phyloP scores from a whole-genome alignment of 2,329 filamentous ascomycete species.

The Epichloe sp. region DNA sequence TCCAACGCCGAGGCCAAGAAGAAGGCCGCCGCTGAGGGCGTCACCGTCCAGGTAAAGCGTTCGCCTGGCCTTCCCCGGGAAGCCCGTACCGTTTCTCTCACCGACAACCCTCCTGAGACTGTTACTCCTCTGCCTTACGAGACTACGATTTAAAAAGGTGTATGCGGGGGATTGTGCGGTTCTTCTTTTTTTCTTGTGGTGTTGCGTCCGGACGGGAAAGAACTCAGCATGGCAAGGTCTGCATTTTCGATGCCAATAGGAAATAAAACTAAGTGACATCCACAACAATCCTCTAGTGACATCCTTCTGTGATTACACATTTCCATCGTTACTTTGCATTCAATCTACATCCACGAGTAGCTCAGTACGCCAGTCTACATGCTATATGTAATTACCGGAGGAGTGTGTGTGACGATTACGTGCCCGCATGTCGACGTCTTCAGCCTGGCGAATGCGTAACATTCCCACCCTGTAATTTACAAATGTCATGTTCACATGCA shows the following conservation, averaged over 20 bases:
- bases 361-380: neutral
- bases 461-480: too few relatives aligned
- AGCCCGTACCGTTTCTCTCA: conserved; percentile 64
- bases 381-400: neutral
- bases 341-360: neutral
- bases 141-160: conserved; percentile 74
- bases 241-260: conserved; percentile 29
- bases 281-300: neutral
- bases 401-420: too few relatives aligned
- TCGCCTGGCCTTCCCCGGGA: conserved; percentile 68
- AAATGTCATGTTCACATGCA: neutral
- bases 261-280: conserved; percentile 25
- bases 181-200: conserved; percentile 28
- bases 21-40: conserved; percentile 82
- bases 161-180: conserved; percentile 9
- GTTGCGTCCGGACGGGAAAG: conserved; percentile 30
- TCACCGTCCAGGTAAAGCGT: conserved; percentile 85
- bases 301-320: neutral
- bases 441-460: too few relatives aligned
- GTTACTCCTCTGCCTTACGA: conserved; percentile 89
- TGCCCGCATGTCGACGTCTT: too few relatives aligned
- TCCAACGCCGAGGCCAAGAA: conserved; percentile 84
- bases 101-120: conserved; percentile 81
- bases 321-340: neutral
- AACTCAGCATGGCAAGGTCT: conserved; percentile 30